Percentiles rank a stretch among this genome's conserved stretches.
phyloP scores from a whole-genome alignment of 306 rosid genomes.

The Acmispon strigosus region DNA sequence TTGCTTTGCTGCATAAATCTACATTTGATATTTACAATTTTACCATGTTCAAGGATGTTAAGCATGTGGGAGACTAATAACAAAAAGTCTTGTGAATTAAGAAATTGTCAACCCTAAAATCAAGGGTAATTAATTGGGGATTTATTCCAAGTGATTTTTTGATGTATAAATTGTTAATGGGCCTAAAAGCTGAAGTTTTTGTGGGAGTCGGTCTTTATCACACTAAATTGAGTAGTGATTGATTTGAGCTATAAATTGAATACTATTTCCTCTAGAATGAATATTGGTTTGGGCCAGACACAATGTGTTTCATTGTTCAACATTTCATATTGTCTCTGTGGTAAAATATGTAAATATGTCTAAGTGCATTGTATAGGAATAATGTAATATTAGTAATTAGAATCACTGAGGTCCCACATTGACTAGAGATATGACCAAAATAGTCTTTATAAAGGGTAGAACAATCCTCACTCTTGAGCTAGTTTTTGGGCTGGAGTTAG shows the following conservation, averaged over 20 bases:
- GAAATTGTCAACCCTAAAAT: background rate
- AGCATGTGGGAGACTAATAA: background rate
- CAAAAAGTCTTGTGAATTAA: background rate
- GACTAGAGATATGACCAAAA: too few species aligned
- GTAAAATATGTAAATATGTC: background rate
- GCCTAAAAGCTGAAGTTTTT: background rate
- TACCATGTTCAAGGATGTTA: background rate
- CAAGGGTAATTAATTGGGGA: background rate
- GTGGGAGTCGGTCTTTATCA: background rate
- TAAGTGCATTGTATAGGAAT: background rate
- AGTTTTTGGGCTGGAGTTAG: too few species aligned
- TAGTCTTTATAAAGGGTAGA: too few species aligned
- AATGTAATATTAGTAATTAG: background rate
- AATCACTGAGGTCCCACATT: too few species aligned
- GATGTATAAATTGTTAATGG: background rate
- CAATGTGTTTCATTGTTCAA: background rate
- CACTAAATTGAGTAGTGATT: background rate
- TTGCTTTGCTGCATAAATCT: background rate
- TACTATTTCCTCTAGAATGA: background rate
- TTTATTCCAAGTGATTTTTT: background rate
- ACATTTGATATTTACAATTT: background rate
- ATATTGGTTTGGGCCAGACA: background rate
- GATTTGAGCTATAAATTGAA: background rate
- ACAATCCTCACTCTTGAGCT: too few species aligned
- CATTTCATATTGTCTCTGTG: background rate